These are phyloP conservation scores for Stagonosporopsis chrysanthemi DNA, from an alignment of 2,329 filamentous ascomycete species.

Conservation along the genomic window DNA sequence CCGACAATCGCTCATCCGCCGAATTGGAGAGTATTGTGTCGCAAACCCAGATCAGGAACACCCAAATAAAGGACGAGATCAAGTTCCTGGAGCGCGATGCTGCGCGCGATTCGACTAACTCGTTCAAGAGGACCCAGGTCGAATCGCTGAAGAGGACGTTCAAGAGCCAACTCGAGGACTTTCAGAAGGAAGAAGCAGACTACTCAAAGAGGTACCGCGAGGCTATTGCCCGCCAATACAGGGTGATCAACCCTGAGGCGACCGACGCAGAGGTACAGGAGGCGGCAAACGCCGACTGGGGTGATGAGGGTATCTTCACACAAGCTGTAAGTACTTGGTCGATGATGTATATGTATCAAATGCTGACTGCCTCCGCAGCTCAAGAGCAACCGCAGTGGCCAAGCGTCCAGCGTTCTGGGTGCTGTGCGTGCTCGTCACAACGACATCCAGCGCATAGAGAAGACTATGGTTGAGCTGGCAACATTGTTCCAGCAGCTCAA, in stretches of 20 bases:
- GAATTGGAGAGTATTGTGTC: conserved; percentile 73
- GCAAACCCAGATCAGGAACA: conserved; percentile 75
- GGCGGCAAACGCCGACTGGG: conserved; percentile 75
- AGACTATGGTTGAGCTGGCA: conserved; percentile 74
- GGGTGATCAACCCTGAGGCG: conserved; percentile 83
- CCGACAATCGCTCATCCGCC: conserved; percentile 61
- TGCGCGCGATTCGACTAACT: conserved; percentile 67
- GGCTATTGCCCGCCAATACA: conserved; percentile 80
- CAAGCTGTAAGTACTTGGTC: conserved; percentile 69
- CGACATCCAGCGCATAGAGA: conserved; percentile 81
- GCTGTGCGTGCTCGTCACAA: conserved; percentile 83
- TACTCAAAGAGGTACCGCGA: conserved; percentile 77
- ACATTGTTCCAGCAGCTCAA: conserved; percentile 77
- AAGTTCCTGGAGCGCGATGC: conserved; percentile 77
- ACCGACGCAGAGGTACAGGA: conserved; percentile 74
- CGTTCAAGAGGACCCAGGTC: conserved; percentile 74
- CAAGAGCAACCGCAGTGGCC: conserved; percentile 75
- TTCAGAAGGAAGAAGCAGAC: conserved; percentile 73
- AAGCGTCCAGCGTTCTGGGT: conserved; percentile 76
- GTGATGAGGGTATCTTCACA: conserved; percentile 82
- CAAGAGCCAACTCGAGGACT: conserved; percentile 73
- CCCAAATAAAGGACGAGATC: conserved; percentile 80
- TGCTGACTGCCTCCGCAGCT: conserved; percentile 60
- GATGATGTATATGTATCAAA: not conserved
- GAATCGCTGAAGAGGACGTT: conserved; percentile 75